Conservation (phyloP, 768 basidiomycete species). For the Holtermannia corniformis region DNA sequence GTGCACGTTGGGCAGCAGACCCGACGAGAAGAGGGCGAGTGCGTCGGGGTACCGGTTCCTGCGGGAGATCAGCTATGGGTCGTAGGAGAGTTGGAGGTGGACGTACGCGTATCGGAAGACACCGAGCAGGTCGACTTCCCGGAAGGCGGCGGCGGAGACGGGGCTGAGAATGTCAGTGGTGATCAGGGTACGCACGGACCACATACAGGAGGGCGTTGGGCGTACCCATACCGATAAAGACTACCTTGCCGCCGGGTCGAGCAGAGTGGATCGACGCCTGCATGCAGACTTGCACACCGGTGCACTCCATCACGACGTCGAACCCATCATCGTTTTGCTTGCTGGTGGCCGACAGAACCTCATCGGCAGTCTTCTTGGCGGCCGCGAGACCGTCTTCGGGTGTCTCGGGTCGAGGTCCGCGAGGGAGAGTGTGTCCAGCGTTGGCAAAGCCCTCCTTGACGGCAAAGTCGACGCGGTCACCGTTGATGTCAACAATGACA, state of each 20-base stretch:
- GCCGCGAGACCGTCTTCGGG: constrained; percentile 30
- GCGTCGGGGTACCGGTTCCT: constrained; percentile 86
- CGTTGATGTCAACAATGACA: constrained; percentile 79
- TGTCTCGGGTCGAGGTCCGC: constrained; percentile 33
- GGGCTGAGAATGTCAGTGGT: no score
- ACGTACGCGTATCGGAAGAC: constrained; percentile 50
- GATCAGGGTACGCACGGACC: no score
- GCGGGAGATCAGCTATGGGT: constrained; percentile 42
- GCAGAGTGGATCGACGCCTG: constrained; percentile 51
- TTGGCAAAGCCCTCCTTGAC: constrained; percentile 64
- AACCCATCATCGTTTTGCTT: constrained; percentile 63
- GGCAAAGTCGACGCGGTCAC: constrained; percentile 68
- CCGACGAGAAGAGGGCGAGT: constrained; percentile 62
- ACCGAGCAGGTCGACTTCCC: constrained; percentile 87
- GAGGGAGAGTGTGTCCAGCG: constrained; percentile 58
- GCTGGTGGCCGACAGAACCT: constrained; percentile 42
- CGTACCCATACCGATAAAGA: constrained; percentile 94
- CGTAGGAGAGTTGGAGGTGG: not conserved
- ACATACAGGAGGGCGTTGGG: constrained; percentile 63
- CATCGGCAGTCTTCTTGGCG: constrained; percentile 44
- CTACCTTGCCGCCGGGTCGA: constrained; percentile 73
- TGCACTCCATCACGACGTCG: constrained; percentile 90
- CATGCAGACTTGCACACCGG: constrained; percentile 83
- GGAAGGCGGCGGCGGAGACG: constrained; percentile 66
- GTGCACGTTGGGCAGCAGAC: constrained; percentile 55